Base-by-base conservation (phyloP, 305 asterid species). In the Nicotiana rustica region DNA sequence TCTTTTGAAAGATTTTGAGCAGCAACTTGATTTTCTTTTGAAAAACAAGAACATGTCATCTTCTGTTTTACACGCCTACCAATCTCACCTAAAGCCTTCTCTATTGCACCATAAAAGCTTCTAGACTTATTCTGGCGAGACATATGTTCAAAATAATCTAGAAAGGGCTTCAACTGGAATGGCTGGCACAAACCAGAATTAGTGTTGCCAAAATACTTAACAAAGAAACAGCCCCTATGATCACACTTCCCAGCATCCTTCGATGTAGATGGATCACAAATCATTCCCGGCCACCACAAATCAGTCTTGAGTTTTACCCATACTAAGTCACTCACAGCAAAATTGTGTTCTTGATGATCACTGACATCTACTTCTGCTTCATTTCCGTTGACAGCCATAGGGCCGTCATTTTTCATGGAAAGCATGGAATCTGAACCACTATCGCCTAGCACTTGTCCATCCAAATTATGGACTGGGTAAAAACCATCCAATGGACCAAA, bases 241-340 rank as follows among this genome's bases (percentile, higher is more conserved):
- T 79, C 85, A 41, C 90, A 71, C 82, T 85, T 85, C 25, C 44
- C 70, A 25, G 64, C 41, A 73, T 83, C 87, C 10, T 84, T 84
- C 6, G 84, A 56, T 38, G 83, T 82, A 44, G 88, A 79, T 77
- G 94, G 92, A 88, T 88, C 91, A 7, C 82, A 87, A 67, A 95
- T 81, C 80, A 90, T 85, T 70, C 96, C 98, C 1, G 99, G 99
- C 97, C 99, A 95, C 99, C 99, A 95, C 47, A 86, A 65, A 65
- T 86, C 86, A 35, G 90, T 81, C 84, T 86, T 88, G 82, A 93
- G 90, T 85, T 89, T 93, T 64, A 87, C 87, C 99, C 98, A 95
- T 35, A 93, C 97, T 67, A 93, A 81, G 84, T 90, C 96, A 81
- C 96, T 94, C 78, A 87, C 86, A 79, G 69, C 79, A 75, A 90